Evolutionary conservation across 768 basidiomycete species (phyloP).

Genomic region (Postia placenta): DNA sequence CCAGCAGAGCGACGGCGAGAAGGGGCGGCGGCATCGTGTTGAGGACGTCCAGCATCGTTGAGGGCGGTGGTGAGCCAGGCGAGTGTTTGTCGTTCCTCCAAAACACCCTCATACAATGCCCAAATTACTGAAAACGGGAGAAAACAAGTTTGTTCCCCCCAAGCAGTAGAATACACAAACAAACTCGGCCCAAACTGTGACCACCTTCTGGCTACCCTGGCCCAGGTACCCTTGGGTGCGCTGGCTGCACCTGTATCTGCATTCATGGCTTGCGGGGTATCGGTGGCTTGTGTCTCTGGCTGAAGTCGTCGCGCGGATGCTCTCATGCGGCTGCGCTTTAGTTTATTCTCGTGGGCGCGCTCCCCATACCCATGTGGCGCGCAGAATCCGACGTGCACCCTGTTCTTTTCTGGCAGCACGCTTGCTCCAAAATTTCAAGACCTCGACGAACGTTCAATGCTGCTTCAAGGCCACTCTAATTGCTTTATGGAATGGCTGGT

Average conservation of each 20-base stretch:
- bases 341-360: neutral
- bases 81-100: constrained; percentile 41
- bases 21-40: constrained; percentile 3
- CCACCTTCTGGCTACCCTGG: constrained; percentile 2
- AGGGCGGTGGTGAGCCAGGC: constrained; percentile 26
- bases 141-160: constrained; percentile 53
- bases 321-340: neutral
- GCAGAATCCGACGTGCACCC: no score
- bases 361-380: no score
- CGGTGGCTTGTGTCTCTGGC: neutral
- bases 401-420: no score
- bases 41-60: constrained; percentile 11
- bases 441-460: no score
- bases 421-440: no score
- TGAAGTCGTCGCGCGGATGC: neutral
- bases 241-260: neutral
- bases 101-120: constrained; percentile 60
- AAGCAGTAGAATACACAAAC: constrained; percentile 30
- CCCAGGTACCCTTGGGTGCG: no score
- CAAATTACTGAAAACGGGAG: constrained; percentile 72
- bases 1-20: neutral
- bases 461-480: no score
- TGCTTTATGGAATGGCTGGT: no score
- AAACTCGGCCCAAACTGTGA: constrained; percentile 21
- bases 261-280: neutral